Evolutionary conservation across 2,329 filamentous ascomycete genomes (phyloP).

Genomic region (Niveomyces coronatus): DNA sequence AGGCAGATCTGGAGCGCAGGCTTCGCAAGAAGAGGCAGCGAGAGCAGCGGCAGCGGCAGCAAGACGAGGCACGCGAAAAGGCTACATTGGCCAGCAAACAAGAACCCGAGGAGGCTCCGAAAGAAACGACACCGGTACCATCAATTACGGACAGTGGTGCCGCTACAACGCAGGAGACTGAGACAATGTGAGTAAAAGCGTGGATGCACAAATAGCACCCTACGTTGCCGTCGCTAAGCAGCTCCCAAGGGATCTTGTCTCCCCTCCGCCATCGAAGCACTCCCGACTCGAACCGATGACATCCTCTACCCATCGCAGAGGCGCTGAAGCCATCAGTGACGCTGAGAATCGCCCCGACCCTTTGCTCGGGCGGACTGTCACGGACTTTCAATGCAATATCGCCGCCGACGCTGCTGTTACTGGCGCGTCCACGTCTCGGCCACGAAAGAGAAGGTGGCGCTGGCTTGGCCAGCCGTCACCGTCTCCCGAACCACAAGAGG

Average conservation of each 20-base stretch:
- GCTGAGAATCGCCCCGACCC: background rate
- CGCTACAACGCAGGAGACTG: slow-evolving; percentile 1
- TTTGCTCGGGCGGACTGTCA: background rate
- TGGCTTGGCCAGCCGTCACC: too few species aligned
- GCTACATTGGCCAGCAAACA: slow-evolving; percentile 1
- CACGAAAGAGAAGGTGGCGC: too few species aligned
- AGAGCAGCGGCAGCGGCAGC: slow-evolving; percentile 13
- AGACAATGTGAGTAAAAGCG: background rate
- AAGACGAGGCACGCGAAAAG: slow-evolving; percentile 7
- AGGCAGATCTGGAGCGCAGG: slow-evolving; percentile 29
- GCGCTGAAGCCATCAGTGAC: slow-evolving; percentile 10
- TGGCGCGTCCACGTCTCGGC: too few species aligned
- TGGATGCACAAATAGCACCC: too few species aligned
- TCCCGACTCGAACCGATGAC: slow-evolving; percentile 15
- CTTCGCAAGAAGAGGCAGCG: slow-evolving; percentile 17
- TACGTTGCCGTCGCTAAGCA: too few species aligned
- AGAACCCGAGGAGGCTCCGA: background rate
- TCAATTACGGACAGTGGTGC: background rate
- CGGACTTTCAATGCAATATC: slow-evolving; percentile 1
- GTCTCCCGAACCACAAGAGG: too few species aligned
- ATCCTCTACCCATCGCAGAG: slow-evolving; percentile 12
- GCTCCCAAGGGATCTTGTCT: slow-evolving; percentile 26
- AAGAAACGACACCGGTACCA: slow-evolving; percentile 10
- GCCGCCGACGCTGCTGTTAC: slow-evolving; percentile 6
- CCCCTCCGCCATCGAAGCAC: slow-evolving; percentile 30